Evolutionary conservation across 495 filamentous ascomycete species (phyloP).

Genomic region (Penicillium chermesinum): DNA sequence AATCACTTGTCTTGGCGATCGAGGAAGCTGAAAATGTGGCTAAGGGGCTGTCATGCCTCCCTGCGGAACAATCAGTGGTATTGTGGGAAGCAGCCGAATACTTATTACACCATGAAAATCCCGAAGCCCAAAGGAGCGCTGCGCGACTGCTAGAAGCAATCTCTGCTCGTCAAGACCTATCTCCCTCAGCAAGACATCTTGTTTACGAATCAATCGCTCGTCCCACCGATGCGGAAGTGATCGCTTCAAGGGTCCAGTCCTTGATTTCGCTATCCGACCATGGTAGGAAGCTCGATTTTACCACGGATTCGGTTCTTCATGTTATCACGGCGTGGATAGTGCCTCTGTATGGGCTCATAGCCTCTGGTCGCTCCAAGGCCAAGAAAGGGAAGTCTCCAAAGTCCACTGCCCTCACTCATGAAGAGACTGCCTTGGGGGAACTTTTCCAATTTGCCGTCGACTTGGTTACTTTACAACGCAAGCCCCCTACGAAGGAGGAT

Average conservation of each 20-base stretch:
- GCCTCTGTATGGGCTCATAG: conserved; percentile 36
- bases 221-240: conserved; percentile 35
- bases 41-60: conserved; percentile 33
- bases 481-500: conserved; percentile 62
- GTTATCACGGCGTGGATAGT: conserved; percentile 39
- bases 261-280: conserved; percentile 43
- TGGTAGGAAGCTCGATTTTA: conserved; percentile 43
- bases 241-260: conserved; percentile 36
- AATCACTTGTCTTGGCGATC: conserved; percentile 32
- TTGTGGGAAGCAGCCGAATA: conserved; percentile 42
- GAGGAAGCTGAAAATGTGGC: conserved; percentile 39
- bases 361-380: conserved; percentile 34
- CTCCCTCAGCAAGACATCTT: conserved; percentile 28
- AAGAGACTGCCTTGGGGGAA: conserved; percentile 63
- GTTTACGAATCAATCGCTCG: conserved; percentile 37
- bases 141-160: conserved; percentile 36
- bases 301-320: conserved; percentile 35
- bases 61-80: conserved; percentile 36
- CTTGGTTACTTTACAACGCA: conserved; percentile 79
- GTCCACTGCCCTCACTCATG: conserved; percentile 40
- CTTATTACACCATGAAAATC: conserved; percentile 35
- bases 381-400: conserved; percentile 49
- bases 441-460: conserved; percentile 72
- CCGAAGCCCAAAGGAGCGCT: conserved; percentile 37
- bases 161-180: conserved; percentile 39